phyloP scores from a whole-genome alignment of 257 asterid genomes.

The Plantago major region DNA sequence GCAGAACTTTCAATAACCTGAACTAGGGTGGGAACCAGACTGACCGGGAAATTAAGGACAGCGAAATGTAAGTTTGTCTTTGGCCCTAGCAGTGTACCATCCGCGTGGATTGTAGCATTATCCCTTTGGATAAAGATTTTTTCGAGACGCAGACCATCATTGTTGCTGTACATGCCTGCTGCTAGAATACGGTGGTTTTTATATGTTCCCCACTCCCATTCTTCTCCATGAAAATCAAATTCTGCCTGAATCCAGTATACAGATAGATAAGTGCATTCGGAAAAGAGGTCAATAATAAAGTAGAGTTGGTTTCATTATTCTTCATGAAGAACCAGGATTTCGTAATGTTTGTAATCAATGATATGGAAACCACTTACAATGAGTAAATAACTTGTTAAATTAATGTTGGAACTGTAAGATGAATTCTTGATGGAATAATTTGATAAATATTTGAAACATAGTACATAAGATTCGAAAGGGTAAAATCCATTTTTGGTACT shows the following conservation, averaged over 20 bases:
- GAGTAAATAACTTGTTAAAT: too few species aligned
- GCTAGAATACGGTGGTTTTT: constrained; percentile 93
- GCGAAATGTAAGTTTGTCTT: constrained; percentile 96
- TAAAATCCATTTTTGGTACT: too few species aligned
- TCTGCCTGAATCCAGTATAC: constrained; percentile 58
- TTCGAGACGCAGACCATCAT: constrained; percentile 96
- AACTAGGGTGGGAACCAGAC: constrained; percentile 86
- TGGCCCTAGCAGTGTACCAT: constrained; percentile 93
- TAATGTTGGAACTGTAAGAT: too few species aligned
- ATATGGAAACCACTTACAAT: too few species aligned
- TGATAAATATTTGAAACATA: too few species aligned
- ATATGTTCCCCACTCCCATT: constrained; percentile 99
- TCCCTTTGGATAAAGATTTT: constrained; percentile 91
- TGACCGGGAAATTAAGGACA: constrained; percentile 88
- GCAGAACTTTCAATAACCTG: constrained; percentile 95
- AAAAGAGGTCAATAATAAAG: too few species aligned
- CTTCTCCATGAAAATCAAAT: constrained; percentile 95
- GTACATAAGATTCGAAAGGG: neutral
- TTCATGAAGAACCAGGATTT: too few species aligned
- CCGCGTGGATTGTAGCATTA: constrained; percentile 97
- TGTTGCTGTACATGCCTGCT: constrained; percentile 92
- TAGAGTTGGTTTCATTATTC: too few species aligned
- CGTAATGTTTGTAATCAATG: too few species aligned
- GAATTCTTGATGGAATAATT: too few species aligned
- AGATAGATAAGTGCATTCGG: constrained; percentile 9